phyloP scores from a whole-genome alignment of 805 yeast genomes.

The Lipomyces orientalis region DNA sequence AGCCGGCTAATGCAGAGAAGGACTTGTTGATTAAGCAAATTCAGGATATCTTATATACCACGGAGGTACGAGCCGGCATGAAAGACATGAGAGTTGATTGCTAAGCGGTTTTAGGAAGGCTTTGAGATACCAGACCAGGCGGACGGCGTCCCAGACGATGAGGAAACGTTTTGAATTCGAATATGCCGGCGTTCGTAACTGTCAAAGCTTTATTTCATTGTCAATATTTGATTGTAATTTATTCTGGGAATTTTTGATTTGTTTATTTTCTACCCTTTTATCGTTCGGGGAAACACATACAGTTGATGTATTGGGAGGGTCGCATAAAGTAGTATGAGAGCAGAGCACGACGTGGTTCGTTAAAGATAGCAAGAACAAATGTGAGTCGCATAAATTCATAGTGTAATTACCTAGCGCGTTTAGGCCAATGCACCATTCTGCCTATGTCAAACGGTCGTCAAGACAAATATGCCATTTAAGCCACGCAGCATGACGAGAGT shows the following conservation, averaged over 20 bases:
- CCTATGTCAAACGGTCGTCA: too few relatives aligned
- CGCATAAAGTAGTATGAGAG: not conserved
- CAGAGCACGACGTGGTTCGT: not conserved
- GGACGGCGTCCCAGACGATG: constrained; percentile 38
- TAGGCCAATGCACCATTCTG: too few relatives aligned
- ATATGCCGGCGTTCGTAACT: not conserved
- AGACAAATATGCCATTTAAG: too few relatives aligned
- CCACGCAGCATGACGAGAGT: too few relatives aligned
- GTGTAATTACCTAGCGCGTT: too few relatives aligned
- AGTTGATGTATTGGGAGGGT: constrained; percentile 1
- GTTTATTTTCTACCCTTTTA: not conserved
- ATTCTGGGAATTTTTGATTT: not conserved
- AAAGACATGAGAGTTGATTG: not conserved
- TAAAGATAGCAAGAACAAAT: not conserved
- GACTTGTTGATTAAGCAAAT: constrained; percentile 56
- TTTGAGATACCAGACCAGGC: constrained; percentile 59
- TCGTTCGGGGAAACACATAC: not conserved
- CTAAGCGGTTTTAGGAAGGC: constrained; percentile 54
- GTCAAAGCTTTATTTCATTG: too few relatives aligned
- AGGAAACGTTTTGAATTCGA: constrained; percentile 21
- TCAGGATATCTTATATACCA: constrained; percentile 71
- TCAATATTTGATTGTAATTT: not conserved
- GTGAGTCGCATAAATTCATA: too few relatives aligned
- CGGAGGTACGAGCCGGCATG: constrained; percentile 50
- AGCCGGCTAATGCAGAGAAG: constrained; percentile 54